Evolutionary conservation across 768 basidiomycete species (phyloP).

Genomic region (Infundibulicybe gibba): DNA sequence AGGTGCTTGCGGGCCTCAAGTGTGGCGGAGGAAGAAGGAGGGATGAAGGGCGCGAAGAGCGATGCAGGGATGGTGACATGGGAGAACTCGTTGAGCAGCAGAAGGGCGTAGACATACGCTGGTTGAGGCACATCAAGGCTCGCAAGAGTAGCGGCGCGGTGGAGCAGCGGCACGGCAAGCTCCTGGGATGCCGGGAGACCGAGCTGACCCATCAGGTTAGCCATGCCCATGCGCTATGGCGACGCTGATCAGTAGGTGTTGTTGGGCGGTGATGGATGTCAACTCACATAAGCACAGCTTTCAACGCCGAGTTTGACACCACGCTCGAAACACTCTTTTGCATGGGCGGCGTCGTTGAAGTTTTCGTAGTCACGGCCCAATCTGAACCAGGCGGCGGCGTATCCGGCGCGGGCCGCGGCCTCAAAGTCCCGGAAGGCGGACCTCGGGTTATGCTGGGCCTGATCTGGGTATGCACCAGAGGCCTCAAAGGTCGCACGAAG

Average conservation of each 20-base stretch:
- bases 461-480: conserved; percentile 67
- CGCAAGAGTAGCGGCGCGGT: conserved; percentile 72
- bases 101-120: conserved; percentile 83
- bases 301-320: conserved; percentile 74
- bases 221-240: conserved; percentile 88
- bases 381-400: conserved; percentile 83
- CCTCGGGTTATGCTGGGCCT: conserved; percentile 64
- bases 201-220: conserved; percentile 86
- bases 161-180: conserved; percentile 67
- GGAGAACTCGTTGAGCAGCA: conserved; percentile 84
- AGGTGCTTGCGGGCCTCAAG: conserved; percentile 74
- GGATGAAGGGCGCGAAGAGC: conserved; percentile 53
- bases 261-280: conserved; percentile 6
- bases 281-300: conserved; percentile 75
- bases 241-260: neutral
- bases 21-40: conserved; percentile 40
- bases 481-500: conserved; percentile 72
- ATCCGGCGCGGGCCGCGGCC: conserved; percentile 73
- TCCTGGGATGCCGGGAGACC: conserved; percentile 49
- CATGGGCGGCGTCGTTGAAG: conserved; percentile 69
- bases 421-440: conserved; percentile 91
- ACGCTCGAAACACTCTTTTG: conserved; percentile 83
- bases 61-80: conserved; percentile 43
- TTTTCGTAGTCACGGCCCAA: conserved; percentile 91
- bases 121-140: conserved; percentile 81